Conservation (phyloP, 257 asterid species). For the Rubia yunnanensis region DNA sequence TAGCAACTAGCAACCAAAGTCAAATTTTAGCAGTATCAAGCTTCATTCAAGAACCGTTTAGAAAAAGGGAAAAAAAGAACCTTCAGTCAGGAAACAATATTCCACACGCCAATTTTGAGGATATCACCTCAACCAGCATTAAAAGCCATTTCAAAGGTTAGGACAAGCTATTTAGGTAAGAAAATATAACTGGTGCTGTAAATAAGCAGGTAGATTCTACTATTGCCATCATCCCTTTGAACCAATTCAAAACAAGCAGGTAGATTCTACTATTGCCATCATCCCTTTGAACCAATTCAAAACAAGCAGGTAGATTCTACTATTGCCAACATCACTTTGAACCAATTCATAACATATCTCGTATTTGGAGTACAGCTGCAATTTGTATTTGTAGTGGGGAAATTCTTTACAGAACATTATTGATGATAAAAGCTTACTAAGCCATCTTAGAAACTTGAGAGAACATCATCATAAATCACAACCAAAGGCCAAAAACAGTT, state of each 20-base stretch:
- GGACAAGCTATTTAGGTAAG: background rate
- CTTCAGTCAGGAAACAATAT: background rate
- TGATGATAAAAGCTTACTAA: constrained; percentile 11
- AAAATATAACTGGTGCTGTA: background rate
- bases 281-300: too few relatives aligned
- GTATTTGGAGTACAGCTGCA: background rate
- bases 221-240: too few relatives aligned
- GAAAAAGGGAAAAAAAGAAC: background rate
- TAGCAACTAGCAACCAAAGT: background rate
- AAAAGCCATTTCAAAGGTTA: background rate
- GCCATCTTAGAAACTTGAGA: constrained; percentile 12
- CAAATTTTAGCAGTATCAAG: background rate
- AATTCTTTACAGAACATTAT: constrained; percentile 12
- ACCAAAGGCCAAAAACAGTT: constrained; percentile 11
- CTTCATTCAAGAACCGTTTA: too few relatives aligned
- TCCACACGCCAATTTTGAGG: background rate
- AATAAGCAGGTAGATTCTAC: too few relatives aligned
- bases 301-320: background rate
- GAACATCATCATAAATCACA: constrained; percentile 10
- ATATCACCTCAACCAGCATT: background rate
- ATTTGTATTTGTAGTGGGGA: constrained; percentile 6
- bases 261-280: too few relatives aligned
- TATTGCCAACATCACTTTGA: background rate
- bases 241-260: too few relatives aligned
- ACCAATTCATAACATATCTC: background rate